Conservation (phyloP, 345 rosid species). For the Lepidium aucheri region DNA sequence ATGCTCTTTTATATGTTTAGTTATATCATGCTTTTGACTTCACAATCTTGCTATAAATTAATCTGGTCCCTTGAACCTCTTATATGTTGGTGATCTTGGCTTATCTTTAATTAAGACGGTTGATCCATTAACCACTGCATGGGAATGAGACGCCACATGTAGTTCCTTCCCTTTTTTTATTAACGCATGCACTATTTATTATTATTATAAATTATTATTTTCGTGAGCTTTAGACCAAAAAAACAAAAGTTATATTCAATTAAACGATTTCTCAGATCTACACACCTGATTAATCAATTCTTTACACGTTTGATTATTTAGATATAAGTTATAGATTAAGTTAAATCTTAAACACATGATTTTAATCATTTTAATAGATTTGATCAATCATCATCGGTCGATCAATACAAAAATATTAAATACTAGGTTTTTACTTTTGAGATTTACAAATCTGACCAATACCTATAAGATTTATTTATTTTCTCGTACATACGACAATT, state of each 20-base stretch:
- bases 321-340: neutral
- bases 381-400: neutral
- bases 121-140: slow-evolving; percentile 8
- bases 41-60: neutral
- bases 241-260: neutral
- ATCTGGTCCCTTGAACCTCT: slow-evolving; percentile 3
- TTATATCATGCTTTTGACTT: neutral
- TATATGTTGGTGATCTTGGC: slow-evolving; percentile 6
- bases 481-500: neutral
- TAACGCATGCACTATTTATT: no score
- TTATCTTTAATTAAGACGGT: slow-evolving; percentile 13
- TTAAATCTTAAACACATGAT: neutral
- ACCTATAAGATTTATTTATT: neutral
- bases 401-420: neutral
- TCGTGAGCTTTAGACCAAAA: neutral
- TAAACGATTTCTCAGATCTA: slow-evolving; percentile 1
- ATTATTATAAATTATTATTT: no score
- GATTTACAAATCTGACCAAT: no score
- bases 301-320: neutral
- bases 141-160: neutral
- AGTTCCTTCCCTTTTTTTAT: neutral
- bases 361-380: neutral
- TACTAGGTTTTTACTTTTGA: no score
- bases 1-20: neutral
- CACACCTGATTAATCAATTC: neutral